These are phyloP conservation scores for Xerophyta viscosa DNA, from an alignment of 106 monocot genomes.

Conservation along the genomic window DNA sequence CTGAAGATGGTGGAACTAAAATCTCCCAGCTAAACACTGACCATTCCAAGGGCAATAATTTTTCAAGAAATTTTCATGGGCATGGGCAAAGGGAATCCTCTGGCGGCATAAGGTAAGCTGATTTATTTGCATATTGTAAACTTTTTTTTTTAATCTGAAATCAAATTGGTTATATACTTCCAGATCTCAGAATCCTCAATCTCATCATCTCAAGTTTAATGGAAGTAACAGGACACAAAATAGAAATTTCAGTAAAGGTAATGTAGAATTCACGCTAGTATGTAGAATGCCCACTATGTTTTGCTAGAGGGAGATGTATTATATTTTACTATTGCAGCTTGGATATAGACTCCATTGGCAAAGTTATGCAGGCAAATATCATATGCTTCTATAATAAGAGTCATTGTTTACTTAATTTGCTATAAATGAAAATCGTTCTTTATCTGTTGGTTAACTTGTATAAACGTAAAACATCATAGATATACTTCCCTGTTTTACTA, in stretches of 20 bases:
- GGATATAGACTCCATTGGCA: too few relatives aligned
- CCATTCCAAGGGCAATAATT: not conserved
- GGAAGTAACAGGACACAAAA: conserved; percentile 4
- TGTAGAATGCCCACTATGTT: not conserved
- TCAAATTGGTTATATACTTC: conserved; percentile 2
- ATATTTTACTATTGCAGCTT: not conserved
- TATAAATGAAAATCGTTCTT: too few relatives aligned
- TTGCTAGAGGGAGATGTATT: too few relatives aligned
- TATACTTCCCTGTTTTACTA: too few relatives aligned
- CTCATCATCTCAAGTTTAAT: conserved; percentile 12
- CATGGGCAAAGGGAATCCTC: conserved; percentile 3
- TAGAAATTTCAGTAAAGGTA: conserved; percentile 23
- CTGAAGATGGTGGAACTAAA: not conserved
- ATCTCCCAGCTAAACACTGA: not conserved
- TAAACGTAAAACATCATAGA: too few relatives aligned
- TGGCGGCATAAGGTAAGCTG: conserved; percentile 6
- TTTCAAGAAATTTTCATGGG: conserved; percentile 3
- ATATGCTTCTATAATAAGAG: too few relatives aligned
- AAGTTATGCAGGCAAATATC: too few relatives aligned
- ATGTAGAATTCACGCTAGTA: too few relatives aligned
- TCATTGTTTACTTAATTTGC: too few relatives aligned
- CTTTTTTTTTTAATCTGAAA: not conserved
- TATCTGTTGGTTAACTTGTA: too few relatives aligned
- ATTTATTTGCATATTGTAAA: not conserved
- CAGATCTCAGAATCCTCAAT: conserved; percentile 34